Percentiles rank a stretch among this genome's conserved stretches.
Conservation (phyloP, 2,329 filamentous ascomycete genomes). For the Proliferodiscus dingleyae region DNA sequence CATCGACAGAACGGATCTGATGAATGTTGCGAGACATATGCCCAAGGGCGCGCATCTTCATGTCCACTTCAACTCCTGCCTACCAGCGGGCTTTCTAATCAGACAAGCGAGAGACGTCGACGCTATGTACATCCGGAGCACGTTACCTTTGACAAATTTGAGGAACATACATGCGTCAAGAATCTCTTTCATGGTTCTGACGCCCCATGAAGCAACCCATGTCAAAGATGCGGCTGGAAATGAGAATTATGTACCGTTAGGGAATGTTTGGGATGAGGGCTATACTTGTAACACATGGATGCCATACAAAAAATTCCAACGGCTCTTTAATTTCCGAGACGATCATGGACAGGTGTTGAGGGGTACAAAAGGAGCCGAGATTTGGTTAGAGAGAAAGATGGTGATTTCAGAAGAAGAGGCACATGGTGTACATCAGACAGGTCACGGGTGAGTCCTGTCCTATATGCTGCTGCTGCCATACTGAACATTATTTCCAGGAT, state of each 20-base stretch:
- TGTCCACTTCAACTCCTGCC: slow-evolving; percentile 73
- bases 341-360: slow-evolving; percentile 26
- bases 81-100: slow-evolving; percentile 57
- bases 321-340: slow-evolving; percentile 30
- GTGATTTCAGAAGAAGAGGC: slow-evolving; percentile 57
- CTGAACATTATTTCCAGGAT: slow-evolving; percentile 34
- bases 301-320: slow-evolving; percentile 41
- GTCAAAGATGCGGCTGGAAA: slow-evolving; percentile 18
- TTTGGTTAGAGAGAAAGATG: slow-evolving; percentile 60
- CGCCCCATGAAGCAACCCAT: slow-evolving; percentile 25
- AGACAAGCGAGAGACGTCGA: slow-evolving; percentile 46
- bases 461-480: background rate
- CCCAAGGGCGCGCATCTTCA: slow-evolving; percentile 72
- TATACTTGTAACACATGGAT: slow-evolving; percentile 46
- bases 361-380: slow-evolving; percentile 33
- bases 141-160: slow-evolving; percentile 40
- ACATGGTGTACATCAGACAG: slow-evolving; percentile 43
- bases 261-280: slow-evolving; percentile 43
- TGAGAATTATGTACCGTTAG: slow-evolving; percentile 24
- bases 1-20: slow-evolving; percentile 52
- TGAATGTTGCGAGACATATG: slow-evolving; percentile 51
- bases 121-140: slow-evolving; percentile 67
- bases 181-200: slow-evolving; percentile 31
- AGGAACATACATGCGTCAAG: slow-evolving; percentile 20
- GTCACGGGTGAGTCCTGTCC: slow-evolving; percentile 47